Conservation (phyloP, 1,139 yeast genomes). For the Kodamaea arcana region DNA sequence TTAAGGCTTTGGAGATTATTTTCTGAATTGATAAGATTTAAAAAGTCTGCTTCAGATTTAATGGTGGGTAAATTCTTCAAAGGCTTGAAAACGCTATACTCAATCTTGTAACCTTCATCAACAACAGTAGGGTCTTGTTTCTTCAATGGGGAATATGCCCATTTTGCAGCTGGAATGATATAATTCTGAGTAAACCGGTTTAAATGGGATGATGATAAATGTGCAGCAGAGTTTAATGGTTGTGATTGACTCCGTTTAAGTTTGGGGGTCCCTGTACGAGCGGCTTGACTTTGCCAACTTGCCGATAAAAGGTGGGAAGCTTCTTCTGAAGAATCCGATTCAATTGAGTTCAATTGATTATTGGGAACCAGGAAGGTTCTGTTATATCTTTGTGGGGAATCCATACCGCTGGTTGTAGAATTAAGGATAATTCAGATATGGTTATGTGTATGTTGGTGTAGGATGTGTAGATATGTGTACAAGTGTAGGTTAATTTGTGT, state of each 20-base stretch:
- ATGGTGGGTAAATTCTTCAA: slow-evolving; percentile 21
- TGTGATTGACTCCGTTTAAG: slow-evolving; percentile 9
- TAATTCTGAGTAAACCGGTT: slow-evolving; percentile 21
- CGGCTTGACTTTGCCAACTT: too few species aligned
- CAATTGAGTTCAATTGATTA: too few species aligned
- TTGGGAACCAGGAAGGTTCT: too few species aligned
- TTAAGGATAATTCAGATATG: too few species aligned
- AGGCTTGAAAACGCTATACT: slow-evolving; percentile 51
- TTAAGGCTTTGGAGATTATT: slow-evolving; percentile 8
- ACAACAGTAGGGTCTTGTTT: slow-evolving; percentile 1
- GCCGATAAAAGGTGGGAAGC: too few species aligned
- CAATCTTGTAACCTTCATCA: slow-evolving; percentile 27
- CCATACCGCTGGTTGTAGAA: too few species aligned
- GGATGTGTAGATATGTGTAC: too few species aligned
- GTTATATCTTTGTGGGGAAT: too few species aligned
- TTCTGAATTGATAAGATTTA: slow-evolving; percentile 13
- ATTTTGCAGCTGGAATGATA: slow-evolving; percentile 24
- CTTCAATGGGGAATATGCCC: slow-evolving; percentile 15
- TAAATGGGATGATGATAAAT: slow-evolving; percentile 11
- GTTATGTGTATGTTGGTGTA: too few species aligned
- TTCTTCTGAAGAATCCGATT: slow-evolving; percentile 8
- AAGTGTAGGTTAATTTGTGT: too few species aligned
- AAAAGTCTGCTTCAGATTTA: slow-evolving; percentile 15
- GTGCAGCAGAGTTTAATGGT: slow-evolving; percentile 6
- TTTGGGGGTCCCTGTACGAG: too few species aligned